Conservation (phyloP, 768 basidiomycete species). For the Lactarius vividus region DNA sequence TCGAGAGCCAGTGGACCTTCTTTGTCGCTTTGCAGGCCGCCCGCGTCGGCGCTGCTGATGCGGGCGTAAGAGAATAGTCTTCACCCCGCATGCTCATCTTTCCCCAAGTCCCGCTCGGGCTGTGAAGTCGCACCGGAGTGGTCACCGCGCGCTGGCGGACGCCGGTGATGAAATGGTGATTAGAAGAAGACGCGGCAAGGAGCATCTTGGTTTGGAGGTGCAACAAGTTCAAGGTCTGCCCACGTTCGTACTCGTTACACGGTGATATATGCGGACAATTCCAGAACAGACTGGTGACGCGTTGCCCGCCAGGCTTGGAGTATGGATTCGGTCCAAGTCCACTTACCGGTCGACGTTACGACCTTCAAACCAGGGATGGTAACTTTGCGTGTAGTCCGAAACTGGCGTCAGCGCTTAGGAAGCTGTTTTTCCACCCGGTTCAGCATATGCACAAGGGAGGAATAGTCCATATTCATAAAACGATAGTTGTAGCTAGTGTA, state of each 20-base stretch:
- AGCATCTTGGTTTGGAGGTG: constrained; percentile 3
- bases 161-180: neutral
- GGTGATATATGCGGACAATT: neutral
- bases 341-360: neutral
- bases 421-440: neutral
- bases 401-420: neutral
- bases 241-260: neutral
- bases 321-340: neutral
- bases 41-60: neutral
- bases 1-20: neutral
- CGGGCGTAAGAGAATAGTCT: neutral
- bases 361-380: neutral
- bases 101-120: constrained; percentile 13
- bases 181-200: neutral
- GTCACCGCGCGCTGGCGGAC: constrained; percentile 12
- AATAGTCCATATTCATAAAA: constrained; percentile 4
- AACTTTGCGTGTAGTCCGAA: neutral
- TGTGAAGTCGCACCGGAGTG: constrained; percentile 4
- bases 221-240: neutral
- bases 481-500: constrained; percentile 10
- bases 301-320: neutral
- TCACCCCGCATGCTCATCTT: neutral
- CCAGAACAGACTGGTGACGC: neutral
- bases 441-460: neutral
- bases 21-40: neutral